Conservation (phyloP, 202 grass and related monocot genomes). For the Bolboschoenoplectus hybrid region DNA sequence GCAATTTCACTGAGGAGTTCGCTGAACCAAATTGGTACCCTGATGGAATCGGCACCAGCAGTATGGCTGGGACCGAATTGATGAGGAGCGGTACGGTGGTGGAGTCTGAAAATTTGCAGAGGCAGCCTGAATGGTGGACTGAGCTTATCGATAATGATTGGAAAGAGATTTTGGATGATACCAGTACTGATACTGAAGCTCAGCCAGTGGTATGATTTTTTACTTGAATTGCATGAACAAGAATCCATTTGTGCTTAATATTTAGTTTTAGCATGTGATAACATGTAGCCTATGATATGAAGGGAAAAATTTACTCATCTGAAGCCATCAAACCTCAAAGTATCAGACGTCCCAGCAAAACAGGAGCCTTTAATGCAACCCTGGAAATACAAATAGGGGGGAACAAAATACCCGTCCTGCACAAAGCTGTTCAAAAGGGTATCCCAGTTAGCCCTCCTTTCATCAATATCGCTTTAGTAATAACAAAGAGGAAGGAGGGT, state of each 20-base stretch:
- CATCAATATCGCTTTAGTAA: background rate
- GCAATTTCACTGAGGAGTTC: constrained; percentile 52
- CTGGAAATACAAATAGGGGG: background rate
- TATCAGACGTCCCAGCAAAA: background rate
- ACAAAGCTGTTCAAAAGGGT: background rate
- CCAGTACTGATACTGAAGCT: constrained; percentile 37
- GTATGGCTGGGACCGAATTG: constrained; percentile 50
- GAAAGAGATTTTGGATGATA: constrained; percentile 63
- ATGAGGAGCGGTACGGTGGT: constrained; percentile 40
- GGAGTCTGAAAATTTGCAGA: constrained; percentile 61
- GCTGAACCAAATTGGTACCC: constrained; percentile 63
- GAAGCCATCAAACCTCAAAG: background rate
- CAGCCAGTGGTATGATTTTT: constrained; percentile 58
- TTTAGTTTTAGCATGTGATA: constrained; percentile 21
- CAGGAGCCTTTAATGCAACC: background rate
- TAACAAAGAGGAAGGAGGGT: background rate
- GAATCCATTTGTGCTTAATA: background rate
- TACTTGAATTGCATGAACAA: constrained; percentile 1
- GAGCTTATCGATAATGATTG: constrained; percentile 78
- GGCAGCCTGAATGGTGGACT: constrained; percentile 81
- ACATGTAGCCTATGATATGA: background rate
- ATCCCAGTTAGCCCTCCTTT: background rate
- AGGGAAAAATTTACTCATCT: background rate
- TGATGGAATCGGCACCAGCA: constrained; percentile 53
- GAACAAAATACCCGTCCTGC: background rate